These are phyloP conservation scores for Pseudocercospora crystallina DNA, from an alignment of 2,329 filamentous ascomycete species.

Conservation along the genomic window DNA sequence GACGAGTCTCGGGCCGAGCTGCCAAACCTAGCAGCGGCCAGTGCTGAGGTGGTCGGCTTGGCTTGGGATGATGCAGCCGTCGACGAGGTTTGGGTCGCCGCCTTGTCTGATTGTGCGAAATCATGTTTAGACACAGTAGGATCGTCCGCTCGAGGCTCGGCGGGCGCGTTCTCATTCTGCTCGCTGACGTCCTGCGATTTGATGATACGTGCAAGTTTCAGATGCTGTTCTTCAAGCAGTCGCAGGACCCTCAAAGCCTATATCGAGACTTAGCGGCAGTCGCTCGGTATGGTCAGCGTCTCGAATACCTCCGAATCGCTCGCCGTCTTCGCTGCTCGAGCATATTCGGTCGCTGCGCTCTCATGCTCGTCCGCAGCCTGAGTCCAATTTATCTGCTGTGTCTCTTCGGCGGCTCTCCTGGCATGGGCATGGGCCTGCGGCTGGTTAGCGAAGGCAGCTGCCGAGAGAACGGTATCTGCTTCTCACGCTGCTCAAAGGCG, in stretches of 20 bases:
- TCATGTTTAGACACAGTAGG: constrained; percentile 44
- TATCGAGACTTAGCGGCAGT: constrained; percentile 29
- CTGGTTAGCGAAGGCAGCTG: constrained; percentile 5
- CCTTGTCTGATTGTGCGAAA: constrained; percentile 38
- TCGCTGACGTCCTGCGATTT: constrained; percentile 56
- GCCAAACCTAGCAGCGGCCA: constrained; percentile 27
- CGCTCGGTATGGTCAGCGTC: not conserved
- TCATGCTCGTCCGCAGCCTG: constrained; percentile 86
- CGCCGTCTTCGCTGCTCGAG: constrained; percentile 74
- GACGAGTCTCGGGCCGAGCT: constrained; percentile 34
- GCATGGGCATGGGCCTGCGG: constrained; percentile 82
- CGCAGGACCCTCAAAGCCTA: constrained; percentile 79
- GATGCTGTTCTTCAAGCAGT: constrained; percentile 85
- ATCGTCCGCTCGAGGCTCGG: constrained; percentile 2
- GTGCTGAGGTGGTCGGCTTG: constrained; percentile 23
- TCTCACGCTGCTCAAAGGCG: constrained; percentile 25
- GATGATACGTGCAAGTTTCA: constrained; percentile 76
- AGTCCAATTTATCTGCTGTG: constrained; percentile 66
- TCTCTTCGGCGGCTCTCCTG: constrained; percentile 75
- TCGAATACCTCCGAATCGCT: constrained; percentile 55
- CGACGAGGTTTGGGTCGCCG: not conserved
- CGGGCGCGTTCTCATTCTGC: not conserved
- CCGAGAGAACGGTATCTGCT: not conserved
- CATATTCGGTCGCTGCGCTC: constrained; percentile 83
- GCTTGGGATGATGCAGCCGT: constrained; percentile 9